These are phyloP conservation scores for Solanum pinnatisectum DNA, from an alignment of 257 asterid genomes.

Conservation along the genomic window DNA sequence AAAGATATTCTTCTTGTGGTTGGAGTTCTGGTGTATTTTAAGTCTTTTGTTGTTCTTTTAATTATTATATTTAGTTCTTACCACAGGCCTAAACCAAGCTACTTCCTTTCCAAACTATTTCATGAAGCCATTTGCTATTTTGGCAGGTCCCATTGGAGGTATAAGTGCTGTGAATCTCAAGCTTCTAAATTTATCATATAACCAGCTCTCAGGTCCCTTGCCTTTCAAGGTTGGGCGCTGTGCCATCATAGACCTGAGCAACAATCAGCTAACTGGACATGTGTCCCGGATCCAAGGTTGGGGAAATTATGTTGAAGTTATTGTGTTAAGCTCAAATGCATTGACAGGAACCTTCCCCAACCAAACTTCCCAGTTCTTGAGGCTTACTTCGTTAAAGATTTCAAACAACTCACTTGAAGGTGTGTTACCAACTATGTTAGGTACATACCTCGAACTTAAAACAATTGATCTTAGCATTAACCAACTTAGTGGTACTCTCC, in stretches of 20 bases:
- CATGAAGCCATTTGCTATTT: slow-evolving; percentile 1
- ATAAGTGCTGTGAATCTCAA: slow-evolving; percentile 49
- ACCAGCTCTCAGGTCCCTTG: slow-evolving; percentile 65
- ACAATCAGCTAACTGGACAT: slow-evolving; percentile 60
- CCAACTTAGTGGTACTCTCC: slow-evolving; percentile 46
- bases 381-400: slow-evolving; percentile 62
- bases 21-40: neutral
- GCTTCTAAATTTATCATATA: slow-evolving; percentile 58
- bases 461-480: slow-evolving; percentile 57
- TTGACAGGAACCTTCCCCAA: slow-evolving; percentile 43
- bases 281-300: slow-evolving; percentile 57
- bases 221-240: slow-evolving; percentile 65
- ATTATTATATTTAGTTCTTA: neutral
- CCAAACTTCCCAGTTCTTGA: slow-evolving; percentile 62
- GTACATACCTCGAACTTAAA: slow-evolving; percentile 51
- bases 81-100: neutral
- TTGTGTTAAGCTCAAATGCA: slow-evolving; percentile 65
- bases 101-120: neutral
- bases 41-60: neutral
- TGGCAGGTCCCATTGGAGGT: slow-evolving; percentile 61
- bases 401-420: slow-evolving; percentile 82
- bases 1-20: neutral
- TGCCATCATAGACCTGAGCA: slow-evolving; percentile 59
- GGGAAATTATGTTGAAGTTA: slow-evolving; percentile 68
- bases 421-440: slow-evolving; percentile 42